A percentile compares a stretch with the other conserved stretches of the same genome.
These are phyloP conservation scores for Agaricus blazei DNA, from an alignment of 768 basidiomycete species.

Conservation along the genomic window DNA sequence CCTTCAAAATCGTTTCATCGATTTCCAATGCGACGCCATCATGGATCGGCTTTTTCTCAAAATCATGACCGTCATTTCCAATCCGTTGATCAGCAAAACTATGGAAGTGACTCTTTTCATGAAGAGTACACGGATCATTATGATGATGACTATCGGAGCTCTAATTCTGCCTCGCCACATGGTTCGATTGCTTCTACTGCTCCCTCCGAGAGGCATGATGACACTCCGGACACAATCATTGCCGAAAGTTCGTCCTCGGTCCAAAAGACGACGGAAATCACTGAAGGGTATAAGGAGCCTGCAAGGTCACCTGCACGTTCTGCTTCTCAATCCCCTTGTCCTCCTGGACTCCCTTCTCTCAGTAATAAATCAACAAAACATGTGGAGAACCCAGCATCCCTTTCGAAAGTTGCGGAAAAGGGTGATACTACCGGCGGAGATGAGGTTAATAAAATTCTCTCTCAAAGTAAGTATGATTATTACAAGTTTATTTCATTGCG, in stretches of 20 bases:
- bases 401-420: background rate
- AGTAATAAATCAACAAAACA: background rate
- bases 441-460: slow-evolving; percentile 6
- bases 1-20: slow-evolving; percentile 3
- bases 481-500: background rate
- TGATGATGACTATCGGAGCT: background rate
- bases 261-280: background rate
- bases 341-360: background rate
- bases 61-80: background rate
- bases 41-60: background rate
- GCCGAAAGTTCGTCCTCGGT: background rate
- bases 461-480: slow-evolving; percentile 7
- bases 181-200: slow-evolving; percentile 55
- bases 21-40: slow-evolving; percentile 1
- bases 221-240: slow-evolving; percentile 12
- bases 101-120: slow-evolving; percentile 3
- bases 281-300: background rate
- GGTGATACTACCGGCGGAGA: background rate
- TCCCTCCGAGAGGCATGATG: slow-evolving; percentile 33
- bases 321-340: background rate
- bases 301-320: background rate
- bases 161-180: slow-evolving; percentile 36
- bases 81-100: background rate
- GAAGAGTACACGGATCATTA: slow-evolving; percentile 16
- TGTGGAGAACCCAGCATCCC: background rate